These are phyloP conservation scores for Bothriochloa decipiens DNA, from an alignment of 176 grass and related monocot species.

Conservation along the genomic window DNA sequence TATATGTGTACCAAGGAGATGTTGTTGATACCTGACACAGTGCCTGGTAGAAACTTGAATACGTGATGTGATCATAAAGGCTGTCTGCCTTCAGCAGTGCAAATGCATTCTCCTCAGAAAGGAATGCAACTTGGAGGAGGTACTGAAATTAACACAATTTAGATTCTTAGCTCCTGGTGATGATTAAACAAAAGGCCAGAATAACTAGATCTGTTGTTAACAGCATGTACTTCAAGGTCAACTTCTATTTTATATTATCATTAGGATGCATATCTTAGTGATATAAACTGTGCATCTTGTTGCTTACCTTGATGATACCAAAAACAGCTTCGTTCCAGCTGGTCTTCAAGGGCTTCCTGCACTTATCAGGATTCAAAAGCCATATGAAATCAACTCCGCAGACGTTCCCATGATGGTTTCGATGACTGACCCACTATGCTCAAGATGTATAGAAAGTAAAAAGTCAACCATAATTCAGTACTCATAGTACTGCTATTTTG, in stretches of 20 bases:
- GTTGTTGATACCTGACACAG: constrained; percentile 65
- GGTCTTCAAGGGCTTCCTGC: constrained; percentile 76
- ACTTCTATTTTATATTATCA: constrained; percentile 37
- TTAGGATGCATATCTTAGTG: constrained; percentile 40
- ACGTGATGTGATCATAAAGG: constrained; percentile 72
- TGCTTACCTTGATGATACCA: constrained; percentile 83
- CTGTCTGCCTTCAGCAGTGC: constrained; percentile 79
- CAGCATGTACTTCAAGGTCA: constrained; percentile 47
- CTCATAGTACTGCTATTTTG: neutral
- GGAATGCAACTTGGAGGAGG: constrained; percentile 66
- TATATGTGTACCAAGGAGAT: constrained; percentile 7
- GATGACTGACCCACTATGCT: constrained; percentile 90
- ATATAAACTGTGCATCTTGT: constrained; percentile 27
- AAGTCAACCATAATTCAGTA: neutral
- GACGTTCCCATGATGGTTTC: constrained; percentile 91
- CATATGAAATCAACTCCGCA: constrained; percentile 98
- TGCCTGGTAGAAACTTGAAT: constrained; percentile 77
- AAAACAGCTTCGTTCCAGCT: constrained; percentile 98
- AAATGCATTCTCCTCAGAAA: constrained; percentile 79
- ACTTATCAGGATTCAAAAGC: constrained; percentile 84
- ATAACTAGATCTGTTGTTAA: constrained; percentile 32
- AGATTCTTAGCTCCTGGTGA: constrained; percentile 19
- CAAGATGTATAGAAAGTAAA: constrained; percentile 5
- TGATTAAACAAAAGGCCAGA: constrained; percentile 18
- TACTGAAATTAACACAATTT: constrained; percentile 55